phyloP scores from a whole-genome alignment of 768 basidiomycete species.

The Amanita phalloides region DNA sequence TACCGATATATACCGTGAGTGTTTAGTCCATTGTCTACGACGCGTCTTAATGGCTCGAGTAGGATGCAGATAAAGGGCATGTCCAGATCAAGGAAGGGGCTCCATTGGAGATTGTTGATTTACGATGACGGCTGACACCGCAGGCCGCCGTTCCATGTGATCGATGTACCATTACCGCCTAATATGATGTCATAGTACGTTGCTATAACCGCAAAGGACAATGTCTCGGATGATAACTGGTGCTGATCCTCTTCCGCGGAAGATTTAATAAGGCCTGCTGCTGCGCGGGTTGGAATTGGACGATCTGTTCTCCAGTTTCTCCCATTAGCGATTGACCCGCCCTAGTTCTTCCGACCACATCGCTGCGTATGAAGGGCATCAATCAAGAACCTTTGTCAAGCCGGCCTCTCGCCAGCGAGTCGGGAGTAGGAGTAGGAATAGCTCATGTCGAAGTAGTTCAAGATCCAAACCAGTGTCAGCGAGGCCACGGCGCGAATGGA shows the following conservation, averaged over 20 bases:
- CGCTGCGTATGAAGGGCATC: background rate
- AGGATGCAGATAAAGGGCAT: slow-evolving; percentile 84
- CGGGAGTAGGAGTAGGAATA: background rate
- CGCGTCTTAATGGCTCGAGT: background rate
- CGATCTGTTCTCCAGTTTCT: background rate
- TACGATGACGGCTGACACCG: slow-evolving; percentile 30
- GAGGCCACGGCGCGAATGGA: too few relatives aligned
- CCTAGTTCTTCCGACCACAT: background rate
- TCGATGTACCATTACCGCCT: background rate
- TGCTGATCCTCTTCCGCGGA: background rate
- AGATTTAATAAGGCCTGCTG: background rate
- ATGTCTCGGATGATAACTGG: background rate
- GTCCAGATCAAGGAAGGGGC: slow-evolving; percentile 61
- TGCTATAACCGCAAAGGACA: background rate
- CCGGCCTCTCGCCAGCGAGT: background rate
- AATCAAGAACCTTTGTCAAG: background rate
- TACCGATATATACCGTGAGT: slow-evolving; percentile 80
- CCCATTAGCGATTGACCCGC: background rate
- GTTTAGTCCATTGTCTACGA: background rate
- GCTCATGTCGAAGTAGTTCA: background rate
- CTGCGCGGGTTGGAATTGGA: background rate
- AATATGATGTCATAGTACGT: slow-evolving; percentile 4
- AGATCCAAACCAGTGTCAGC: background rate
- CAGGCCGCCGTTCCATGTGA: background rate
- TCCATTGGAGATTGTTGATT: slow-evolving; percentile 74